Base-by-base conservation (phyloP, 148 eudicot genomes). In the Arbutus unedo region DNA sequence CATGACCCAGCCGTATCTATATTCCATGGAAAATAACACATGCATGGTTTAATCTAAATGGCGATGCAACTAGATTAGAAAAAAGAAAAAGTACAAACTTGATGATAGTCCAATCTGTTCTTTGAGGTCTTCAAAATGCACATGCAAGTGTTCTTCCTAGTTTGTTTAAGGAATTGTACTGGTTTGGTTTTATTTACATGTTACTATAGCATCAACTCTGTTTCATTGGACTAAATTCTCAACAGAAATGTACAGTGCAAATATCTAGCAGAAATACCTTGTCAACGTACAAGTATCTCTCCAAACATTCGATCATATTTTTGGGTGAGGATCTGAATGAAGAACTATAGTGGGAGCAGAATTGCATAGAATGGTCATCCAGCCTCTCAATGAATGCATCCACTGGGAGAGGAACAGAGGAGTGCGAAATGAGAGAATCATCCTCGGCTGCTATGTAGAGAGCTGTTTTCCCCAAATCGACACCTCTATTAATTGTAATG, bases 361-460 rank as follows among this genome's bases (percentile, higher is more conserved):
- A 95, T 48, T 87, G 87, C 83, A 91, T 92, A 21, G 94, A 90
- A 84, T 93, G 95, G 82, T 83, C 85, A 84, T 89, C 92, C 84
- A 95, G 81, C 80, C 98, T 91, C 83, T 86, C 93, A 83, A 93
- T 66, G 79, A 95, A 95, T 57, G 91, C 95, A 85, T 95, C 98
- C 47, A 95, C 93, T 3, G 98, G 98, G 82, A 95, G 97, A 79
- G 97, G 95, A 77, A 93, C 97, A 23, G 97, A 93, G 43, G 97
- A 95, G 82, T 95, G 98, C 5, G 98, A 91, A 83, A 94, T 85
- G 82, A 94, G 97, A 83, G 97, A 92, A 78, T 95, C 98, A 88
- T 95, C 98, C 82, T 93, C 98, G 64, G 98, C 97, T 57, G 98
- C 98, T 78, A 95, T 87, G 75, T 87, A 83, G 18, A 95, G 91